A percentile compares a stretch with the other conserved stretches of the same genome.
Evolutionary conservation across 78 protist genomes (phyloP).

Genomic region (Polysphondylium violaceum): DNA sequence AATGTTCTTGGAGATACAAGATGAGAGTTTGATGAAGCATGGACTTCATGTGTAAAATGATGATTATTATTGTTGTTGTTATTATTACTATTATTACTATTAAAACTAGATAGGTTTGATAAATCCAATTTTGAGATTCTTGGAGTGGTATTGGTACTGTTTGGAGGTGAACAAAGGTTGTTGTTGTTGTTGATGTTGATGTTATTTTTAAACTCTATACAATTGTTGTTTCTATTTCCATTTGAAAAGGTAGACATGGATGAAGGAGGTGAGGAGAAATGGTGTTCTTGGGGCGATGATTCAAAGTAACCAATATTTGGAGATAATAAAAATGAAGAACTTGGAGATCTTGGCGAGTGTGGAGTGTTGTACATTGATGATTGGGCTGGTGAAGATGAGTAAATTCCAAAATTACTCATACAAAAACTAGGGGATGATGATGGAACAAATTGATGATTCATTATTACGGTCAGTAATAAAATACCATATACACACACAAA

Average conservation of each 20-base stretch:
- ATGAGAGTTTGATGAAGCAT: background rate
- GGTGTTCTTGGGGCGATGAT: background rate
- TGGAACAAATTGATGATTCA: conserved; percentile 24
- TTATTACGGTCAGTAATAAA: no score
- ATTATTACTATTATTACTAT: background rate
- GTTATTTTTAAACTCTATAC: background rate
- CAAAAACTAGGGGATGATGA: background rate
- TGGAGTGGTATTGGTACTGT: background rate
- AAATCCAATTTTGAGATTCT: conserved; percentile 14
- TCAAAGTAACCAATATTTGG: background rate
- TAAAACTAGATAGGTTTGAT: conserved; percentile 5
- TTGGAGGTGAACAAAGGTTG: background rate
- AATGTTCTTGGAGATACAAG: no score
- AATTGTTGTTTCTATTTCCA: background rate
- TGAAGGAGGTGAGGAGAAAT: background rate
- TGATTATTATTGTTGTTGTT: background rate
- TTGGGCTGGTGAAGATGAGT: no score
- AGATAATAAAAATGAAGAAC: no score
- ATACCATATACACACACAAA: no score
- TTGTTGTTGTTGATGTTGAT: background rate
- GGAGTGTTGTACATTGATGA: no score
- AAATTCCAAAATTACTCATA: no score
- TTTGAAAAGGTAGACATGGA: background rate
- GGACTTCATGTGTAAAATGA: background rate
- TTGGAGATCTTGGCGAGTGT: no score